These are phyloP conservation scores for Globisporangium perplexum DNA, from an alignment of 352 stramenopile genomes.

Conservation along the genomic window DNA sequence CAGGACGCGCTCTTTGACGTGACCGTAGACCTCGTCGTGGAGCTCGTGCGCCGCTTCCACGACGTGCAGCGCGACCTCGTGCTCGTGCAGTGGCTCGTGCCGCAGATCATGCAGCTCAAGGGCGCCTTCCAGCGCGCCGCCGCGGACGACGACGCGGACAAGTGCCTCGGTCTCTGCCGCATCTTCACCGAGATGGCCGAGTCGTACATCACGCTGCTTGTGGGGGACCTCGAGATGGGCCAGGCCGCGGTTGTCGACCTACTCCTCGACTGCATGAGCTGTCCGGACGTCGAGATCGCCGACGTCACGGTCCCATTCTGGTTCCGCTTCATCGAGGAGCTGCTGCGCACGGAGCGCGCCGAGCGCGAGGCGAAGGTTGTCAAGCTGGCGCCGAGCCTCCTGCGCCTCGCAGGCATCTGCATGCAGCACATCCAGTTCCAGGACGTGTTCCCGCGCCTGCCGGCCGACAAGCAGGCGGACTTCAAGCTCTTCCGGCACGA, in stretches of 20 bases:
- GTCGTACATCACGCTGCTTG: conserved; percentile 72
- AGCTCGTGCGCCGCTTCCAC: conserved; percentile 64
- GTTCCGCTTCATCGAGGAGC: conserved; percentile 55
- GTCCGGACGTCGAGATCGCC: conserved; percentile 69
- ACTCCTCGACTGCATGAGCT: conserved; percentile 86
- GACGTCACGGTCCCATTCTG: conserved; percentile 86
- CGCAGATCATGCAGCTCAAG: conserved; percentile 63
- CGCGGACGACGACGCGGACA: conserved; percentile 63
- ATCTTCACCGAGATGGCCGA: conserved; percentile 91
- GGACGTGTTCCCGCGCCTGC: conserved; percentile 56
- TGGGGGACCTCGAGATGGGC: conserved; percentile 51
- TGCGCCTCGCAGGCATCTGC: conserved; percentile 57
- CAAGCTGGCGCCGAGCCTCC: conserved; percentile 45
- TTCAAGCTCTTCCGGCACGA: conserved; percentile 80
- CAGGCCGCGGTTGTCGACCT: conserved; percentile 72
- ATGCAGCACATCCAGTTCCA: conserved; percentile 83
- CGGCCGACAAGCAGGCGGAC: conserved; percentile 69
- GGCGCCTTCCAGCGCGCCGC: conserved; percentile 43
- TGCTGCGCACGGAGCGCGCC: conserved; percentile 19
- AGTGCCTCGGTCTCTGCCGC: conserved; percentile 71
- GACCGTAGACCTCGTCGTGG: conserved; percentile 74
- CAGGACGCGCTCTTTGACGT: conserved; percentile 83
- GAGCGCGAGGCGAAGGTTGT: conserved; percentile 17
- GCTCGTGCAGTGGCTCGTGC: conserved; percentile 76
- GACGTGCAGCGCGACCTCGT: conserved; percentile 33